Percentiles rank a stretch among this genome's conserved stretches.
Evolutionary conservation across 768 basidiomycete species (phyloP).

Genomic region (Tulasnella calospora): DNA sequence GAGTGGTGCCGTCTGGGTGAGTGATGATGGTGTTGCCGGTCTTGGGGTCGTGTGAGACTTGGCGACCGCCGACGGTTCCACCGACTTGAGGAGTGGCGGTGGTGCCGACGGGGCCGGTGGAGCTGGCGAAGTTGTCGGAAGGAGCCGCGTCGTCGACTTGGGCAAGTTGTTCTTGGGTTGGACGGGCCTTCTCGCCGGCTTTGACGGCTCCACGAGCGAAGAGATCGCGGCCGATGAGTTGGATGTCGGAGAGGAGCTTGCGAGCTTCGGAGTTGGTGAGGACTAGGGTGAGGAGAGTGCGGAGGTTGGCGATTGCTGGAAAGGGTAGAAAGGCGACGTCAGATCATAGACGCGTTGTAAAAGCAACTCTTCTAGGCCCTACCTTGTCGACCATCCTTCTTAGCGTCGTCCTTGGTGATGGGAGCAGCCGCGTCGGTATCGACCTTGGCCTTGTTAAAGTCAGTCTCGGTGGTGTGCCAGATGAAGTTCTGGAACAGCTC

Average conservation of each 20-base stretch:
- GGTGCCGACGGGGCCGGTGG: constrained; percentile 48
- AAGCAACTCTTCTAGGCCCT: not conserved
- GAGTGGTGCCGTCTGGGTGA: constrained; percentile 12
- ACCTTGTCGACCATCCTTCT: constrained; percentile 63
- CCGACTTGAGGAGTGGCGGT: constrained; percentile 45
- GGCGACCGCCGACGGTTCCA: constrained; percentile 45
- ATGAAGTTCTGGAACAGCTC: constrained; percentile 90
- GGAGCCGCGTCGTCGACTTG: constrained; percentile 66
- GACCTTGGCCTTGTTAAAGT: constrained; percentile 43
- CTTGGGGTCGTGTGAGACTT: constrained; percentile 30
- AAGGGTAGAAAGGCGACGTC: not conserved
- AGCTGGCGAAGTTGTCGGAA: constrained; percentile 52
- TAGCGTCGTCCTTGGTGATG: constrained; percentile 52
- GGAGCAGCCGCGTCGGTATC: constrained; percentile 43
- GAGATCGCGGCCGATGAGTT: constrained; percentile 74
- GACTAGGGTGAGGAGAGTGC: constrained; percentile 79
- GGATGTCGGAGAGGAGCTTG: constrained; percentile 77
- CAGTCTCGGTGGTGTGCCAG: constrained; percentile 65
- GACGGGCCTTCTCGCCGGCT: constrained; percentile 63
- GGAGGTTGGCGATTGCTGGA: constrained; percentile 77
- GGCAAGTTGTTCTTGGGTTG: constrained; percentile 56
- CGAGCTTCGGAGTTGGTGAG: constrained; percentile 91
- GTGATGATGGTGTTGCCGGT: constrained; percentile 1
- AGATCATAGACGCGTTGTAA: not conserved
- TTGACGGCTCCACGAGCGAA: constrained; percentile 69